Evolutionary conservation across 1,284 basidiomycete genomes (phyloP).

Genomic region (Rhodofomes roseus): DNA sequence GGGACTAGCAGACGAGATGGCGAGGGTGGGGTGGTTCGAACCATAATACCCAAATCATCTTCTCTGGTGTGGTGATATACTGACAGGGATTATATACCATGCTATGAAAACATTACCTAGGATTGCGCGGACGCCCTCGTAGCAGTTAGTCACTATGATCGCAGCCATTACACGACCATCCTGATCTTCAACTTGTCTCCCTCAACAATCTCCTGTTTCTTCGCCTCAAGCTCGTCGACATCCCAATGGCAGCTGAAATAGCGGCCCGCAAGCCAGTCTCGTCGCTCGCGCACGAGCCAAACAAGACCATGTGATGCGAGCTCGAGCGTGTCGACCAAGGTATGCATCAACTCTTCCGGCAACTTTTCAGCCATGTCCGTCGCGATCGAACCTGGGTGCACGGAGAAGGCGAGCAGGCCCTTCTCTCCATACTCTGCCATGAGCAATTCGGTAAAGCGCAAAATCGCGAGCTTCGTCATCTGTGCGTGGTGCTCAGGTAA

Average conservation of each 20-base stretch:
- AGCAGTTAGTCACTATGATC: too few species aligned
- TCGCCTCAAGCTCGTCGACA: slow-evolving; percentile 8
- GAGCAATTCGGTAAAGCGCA: too few species aligned
- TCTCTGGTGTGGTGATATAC: neutral
- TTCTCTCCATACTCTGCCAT: too few species aligned
- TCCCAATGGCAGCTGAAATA: slow-evolving; percentile 11
- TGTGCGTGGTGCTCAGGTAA: too few species aligned
- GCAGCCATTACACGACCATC: slow-evolving; percentile 6
- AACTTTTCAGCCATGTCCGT: too few species aligned
- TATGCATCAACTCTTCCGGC: too few species aligned
- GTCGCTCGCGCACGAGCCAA: slow-evolving; percentile 6
- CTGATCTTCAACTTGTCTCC: slow-evolving; percentile 3
- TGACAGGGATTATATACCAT: neutral
- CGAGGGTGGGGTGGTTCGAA: slow-evolving; percentile 66
- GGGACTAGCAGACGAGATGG: slow-evolving; percentile 70
- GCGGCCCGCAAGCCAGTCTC: slow-evolving; percentile 1
- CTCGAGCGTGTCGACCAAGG: slow-evolving; percentile 2
- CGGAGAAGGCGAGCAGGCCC: too few species aligned
- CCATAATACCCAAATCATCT: slow-evolving; percentile 2
- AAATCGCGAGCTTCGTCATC: too few species aligned
- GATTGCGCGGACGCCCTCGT: neutral
- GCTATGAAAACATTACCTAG: neutral
- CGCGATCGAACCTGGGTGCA: too few species aligned
- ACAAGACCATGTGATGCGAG: slow-evolving; percentile 7
- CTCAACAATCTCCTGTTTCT: slow-evolving; percentile 10